A percentile compares a stretch with the other conserved stretches of the same genome.
These are phyloP conservation scores for Escallonia rubra DNA, from an alignment of 129 eudicot species.

Conservation along the genomic window DNA sequence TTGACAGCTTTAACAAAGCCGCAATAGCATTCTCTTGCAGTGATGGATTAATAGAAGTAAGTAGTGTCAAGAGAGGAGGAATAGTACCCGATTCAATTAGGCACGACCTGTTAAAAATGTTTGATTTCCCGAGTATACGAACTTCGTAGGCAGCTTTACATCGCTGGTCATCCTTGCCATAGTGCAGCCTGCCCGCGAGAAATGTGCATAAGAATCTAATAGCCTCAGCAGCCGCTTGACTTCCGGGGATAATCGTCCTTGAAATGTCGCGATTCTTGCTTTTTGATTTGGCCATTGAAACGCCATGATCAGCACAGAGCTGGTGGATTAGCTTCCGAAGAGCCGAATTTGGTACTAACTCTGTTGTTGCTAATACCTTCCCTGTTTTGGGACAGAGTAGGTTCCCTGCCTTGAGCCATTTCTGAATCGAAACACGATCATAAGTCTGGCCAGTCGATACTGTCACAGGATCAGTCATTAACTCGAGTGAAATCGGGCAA, in stretches of 20 bases:
- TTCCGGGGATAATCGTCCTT: conserved; percentile 47
- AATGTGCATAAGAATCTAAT: conserved; percentile 44
- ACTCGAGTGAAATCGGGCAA: conserved; percentile 78
- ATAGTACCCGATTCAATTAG: conserved; percentile 54
- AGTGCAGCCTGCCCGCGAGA: conserved; percentile 32
- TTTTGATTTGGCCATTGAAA: conserved; percentile 49
- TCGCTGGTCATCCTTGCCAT: conserved; percentile 36
- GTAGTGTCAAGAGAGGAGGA: conserved; percentile 45
- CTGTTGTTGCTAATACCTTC: conserved; percentile 41
- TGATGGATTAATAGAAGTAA: conserved; percentile 40
- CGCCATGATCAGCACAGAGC: conserved; percentile 67
- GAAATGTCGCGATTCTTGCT: conserved; percentile 50
- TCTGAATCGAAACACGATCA: conserved; percentile 65
- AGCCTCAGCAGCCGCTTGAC: conserved; percentile 53
- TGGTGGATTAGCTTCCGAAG: conserved; percentile 67
- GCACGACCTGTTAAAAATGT: conserved; percentile 47
- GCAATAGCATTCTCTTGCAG: conserved; percentile 74
- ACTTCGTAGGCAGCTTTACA: conserved; percentile 60
- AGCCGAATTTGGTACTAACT: conserved; percentile 57
- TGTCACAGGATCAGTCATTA: conserved; percentile 91
- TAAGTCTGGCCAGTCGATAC: conserved; percentile 84
- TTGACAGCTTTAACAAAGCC: conserved; percentile 67
- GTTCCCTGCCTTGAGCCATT: conserved; percentile 81
- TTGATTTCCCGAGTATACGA: conserved; percentile 69
- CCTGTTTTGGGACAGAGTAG: conserved; percentile 82